Evolutionary conservation across 1,284 basidiomycete species (phyloP), one percentile per base, ranked within the genome.

Genomic region (Marasmius sp.): DNA sequence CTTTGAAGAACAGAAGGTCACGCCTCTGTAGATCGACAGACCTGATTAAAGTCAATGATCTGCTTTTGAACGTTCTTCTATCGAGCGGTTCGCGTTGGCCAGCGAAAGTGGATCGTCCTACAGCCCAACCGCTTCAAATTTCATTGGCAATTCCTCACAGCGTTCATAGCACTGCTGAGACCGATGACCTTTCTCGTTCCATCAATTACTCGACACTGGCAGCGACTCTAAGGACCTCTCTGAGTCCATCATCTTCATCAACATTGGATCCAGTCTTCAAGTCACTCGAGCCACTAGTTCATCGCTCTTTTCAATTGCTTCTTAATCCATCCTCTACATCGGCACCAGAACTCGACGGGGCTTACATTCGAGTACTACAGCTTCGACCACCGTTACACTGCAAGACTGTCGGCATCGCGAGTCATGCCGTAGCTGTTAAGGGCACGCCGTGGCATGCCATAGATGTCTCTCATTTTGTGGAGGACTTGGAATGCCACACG

Each of bases 191-290:
- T 4, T 67, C 75, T 0, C 71, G 82, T 64, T 87, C 87, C 1
- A 80, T 91, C 63, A 80, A 88, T 71, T 90, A 91, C 66, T 82
- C 82, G 1, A 72, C 75, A 1, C 70, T 87, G 6, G 80, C 72
- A 5, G 67, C 73, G 5, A 55, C 61, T 27, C 55, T 77, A 11
- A 65, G 70, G 37, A 43, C 57, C 53, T 55, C 67, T 38, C 61
- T 73, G 20, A 48, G 45, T 57, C 48, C 60, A 48, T n/a, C 62
- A 41, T 62, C 37, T 38, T 63, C 41, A 47, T 61, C 64, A 53
- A 60, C 22, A 54, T 57, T 39, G 14, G 64, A 70, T 36, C 64
- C 67, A 34, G 60, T 73, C 0, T 83, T 82, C 58, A 53, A 67
- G 6, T 79, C 77, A 7, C 68, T 85, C 38, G 82, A 85, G 61